Evolutionary conservation across 2,329 filamentous ascomycete genomes (phyloP), one percentile per base, ranked within the genome.

Genomic region (Fonsecaea multimorphosa): DNA sequence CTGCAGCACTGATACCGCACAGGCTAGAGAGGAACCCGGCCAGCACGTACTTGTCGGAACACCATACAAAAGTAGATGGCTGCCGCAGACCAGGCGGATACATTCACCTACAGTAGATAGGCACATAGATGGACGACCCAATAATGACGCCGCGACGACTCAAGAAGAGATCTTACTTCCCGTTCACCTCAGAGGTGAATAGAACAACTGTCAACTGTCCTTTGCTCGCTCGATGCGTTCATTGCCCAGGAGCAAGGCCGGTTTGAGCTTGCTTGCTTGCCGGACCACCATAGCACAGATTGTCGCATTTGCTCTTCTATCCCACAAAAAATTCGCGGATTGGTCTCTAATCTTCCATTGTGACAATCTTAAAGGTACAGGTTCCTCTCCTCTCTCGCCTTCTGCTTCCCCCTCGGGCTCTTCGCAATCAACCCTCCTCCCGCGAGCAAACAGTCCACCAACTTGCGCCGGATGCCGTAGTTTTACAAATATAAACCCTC

Each of bases 401-500:
- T 58, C 55, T 44, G 24, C 36, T 24, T 27, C 16, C 14, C 38
- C 24, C n/a, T 27, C 32, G 16, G 8, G 29, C 29, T 34, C 29
- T 34, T 11, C 27, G 3, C 22, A 24, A n/a, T 54, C 52, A 32
- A 9, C 16, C n/a, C 29, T 54, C 52, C 49, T 31, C 22, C 29
- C n/a, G 24, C 55, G 9, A 24, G 7, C 1, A 27, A 11, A 12
- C 44, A 49, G 19, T 49, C 19, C 44, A 27, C 3, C 9, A 27
- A 24, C 8, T 49, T 24, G 12, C 55, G 27, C 9, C 40, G 11
- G 11, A 51, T 40, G 53, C 44, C 14, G 44, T 49, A 27, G 19
- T 49, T 61, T 76, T 97, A 99, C 90, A 99, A 88, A 83, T 99
- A 99, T 86, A 99, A 82, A 73, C 95, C 95, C 83, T 99, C 95